phyloP scores from a whole-genome alignment of 1,139 yeast species.

The Hyphopichia wangnamkhiaoensis region DNA sequence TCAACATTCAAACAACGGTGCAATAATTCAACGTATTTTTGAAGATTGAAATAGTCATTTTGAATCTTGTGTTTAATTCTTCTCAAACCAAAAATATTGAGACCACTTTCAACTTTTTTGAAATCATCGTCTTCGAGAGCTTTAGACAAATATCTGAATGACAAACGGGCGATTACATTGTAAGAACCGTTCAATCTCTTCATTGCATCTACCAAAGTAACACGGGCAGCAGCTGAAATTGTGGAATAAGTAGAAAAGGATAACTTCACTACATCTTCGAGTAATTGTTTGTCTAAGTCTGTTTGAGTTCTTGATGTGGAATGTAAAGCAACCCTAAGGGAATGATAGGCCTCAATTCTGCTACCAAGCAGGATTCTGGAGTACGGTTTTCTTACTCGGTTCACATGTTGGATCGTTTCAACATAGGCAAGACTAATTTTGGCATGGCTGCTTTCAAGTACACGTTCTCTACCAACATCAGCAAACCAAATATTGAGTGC shows the following conservation, averaged over 20 bases:
- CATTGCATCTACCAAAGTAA: slow-evolving; percentile 68
- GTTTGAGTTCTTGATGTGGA: slow-evolving; percentile 77
- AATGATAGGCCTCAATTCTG: slow-evolving; percentile 76
- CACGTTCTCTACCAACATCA: slow-evolving; percentile 77
- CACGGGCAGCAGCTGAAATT: slow-evolving; percentile 70
- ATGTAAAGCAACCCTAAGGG: slow-evolving; percentile 71
- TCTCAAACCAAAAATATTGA: slow-evolving; percentile 55
- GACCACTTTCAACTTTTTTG: slow-evolving; percentile 67
- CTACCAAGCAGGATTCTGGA: slow-evolving; percentile 80
- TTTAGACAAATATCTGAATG: slow-evolving; percentile 50
- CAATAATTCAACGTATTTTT: slow-evolving; percentile 47
- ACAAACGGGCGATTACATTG: slow-evolving; percentile 45
- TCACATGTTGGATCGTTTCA: slow-evolving; percentile 40
- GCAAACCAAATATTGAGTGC: slow-evolving; percentile 79
- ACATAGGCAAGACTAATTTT: slow-evolving; percentile 38
- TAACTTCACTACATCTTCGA: slow-evolving; percentile 68
- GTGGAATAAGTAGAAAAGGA: slow-evolving; percentile 74
- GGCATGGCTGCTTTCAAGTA: slow-evolving; percentile 56
- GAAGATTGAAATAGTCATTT: slow-evolving; percentile 57
- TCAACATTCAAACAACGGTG: slow-evolving; percentile 62
- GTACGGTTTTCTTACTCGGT: slow-evolving; percentile 62
- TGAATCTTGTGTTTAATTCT: slow-evolving; percentile 56
- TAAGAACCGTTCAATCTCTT: slow-evolving; percentile 75
- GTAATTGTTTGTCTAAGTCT: slow-evolving; percentile 59
- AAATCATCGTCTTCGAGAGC: slow-evolving; percentile 52